Evolutionary conservation across 1,284 basidiomycete genomes (phyloP).

Genomic region (Entoloma clypeatum): DNA sequence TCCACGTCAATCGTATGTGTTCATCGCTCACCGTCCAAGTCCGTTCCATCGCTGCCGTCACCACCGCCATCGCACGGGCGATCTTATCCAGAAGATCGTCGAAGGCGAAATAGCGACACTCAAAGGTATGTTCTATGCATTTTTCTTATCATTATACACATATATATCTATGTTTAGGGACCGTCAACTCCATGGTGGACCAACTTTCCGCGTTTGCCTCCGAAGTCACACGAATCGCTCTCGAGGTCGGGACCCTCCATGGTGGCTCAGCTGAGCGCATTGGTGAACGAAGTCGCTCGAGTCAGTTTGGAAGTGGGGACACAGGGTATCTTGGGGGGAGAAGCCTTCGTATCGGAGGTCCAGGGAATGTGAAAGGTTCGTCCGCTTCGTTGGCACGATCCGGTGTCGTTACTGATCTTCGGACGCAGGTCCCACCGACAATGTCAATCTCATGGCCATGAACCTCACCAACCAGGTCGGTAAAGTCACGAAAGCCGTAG

Average conservation of each 20-base stretch:
- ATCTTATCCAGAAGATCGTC: too few species aligned
- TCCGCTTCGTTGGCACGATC: not conserved
- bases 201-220: slow-evolving; percentile 39
- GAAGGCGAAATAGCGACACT: slow-evolving; percentile 95
- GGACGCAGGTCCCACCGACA: slow-evolving; percentile 57
- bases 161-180: not conserved
- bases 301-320: slow-evolving; percentile 85
- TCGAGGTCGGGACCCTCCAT: too few species aligned
- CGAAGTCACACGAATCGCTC: too few species aligned
- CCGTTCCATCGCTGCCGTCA: too few species aligned
- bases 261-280: too few species aligned
- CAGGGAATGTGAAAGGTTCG: slow-evolving; percentile 84
- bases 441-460: too few species aligned
- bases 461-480: too few species aligned
- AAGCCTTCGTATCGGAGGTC: slow-evolving; percentile 82
- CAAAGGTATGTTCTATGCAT: slow-evolving; percentile 94
- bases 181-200: slow-evolving; percentile 91
- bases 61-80: too few species aligned
- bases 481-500: slow-evolving; percentile 86
- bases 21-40: too few species aligned
- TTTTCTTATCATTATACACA: not conserved
- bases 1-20: too few species aligned
- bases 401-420: not conserved
- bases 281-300: slow-evolving; percentile 73
- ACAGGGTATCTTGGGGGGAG: slow-evolving; percentile 93